Percentiles rank a stretch among this genome's conserved stretches.
Evolutionary conservation across 148 eudicot species (phyloP).

Genomic region (Fallopia convolvulus): DNA sequence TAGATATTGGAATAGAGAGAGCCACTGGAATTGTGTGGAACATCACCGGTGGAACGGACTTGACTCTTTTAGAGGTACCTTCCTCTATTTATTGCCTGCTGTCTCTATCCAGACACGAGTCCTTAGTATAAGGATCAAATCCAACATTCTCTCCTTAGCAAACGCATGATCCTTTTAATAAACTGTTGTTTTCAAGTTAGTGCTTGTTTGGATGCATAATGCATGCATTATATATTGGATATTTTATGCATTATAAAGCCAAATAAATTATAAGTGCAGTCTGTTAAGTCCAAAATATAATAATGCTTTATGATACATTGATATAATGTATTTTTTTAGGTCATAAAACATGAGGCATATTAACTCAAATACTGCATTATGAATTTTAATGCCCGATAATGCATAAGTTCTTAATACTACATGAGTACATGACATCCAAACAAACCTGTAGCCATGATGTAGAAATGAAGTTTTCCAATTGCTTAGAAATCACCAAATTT

Average conservation of each 20-base stretch:
- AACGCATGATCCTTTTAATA: not conserved
- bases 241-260: too few species aligned
- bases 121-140: not conserved
- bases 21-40: slow-evolving; percentile 99
- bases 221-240: too few species aligned
- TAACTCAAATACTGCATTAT: too few species aligned
- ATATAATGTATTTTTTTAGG: not conserved
- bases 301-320: too few species aligned
- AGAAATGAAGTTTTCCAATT: not conserved
- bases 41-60: slow-evolving; percentile 94
- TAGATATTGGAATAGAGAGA: slow-evolving; percentile 96
- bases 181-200: not conserved
- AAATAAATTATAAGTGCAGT: too few species aligned
- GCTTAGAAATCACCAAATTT: not conserved
- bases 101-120: not conserved
- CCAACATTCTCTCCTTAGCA: not conserved
- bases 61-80: slow-evolving; percentile 86
- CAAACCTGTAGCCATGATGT: not conserved
- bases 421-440: too few species aligned
- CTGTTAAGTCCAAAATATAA: too few species aligned
- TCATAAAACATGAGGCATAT: not conserved
- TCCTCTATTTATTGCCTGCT: slow-evolving; percentile 13
- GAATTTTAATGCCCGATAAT: too few species aligned
- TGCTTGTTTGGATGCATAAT: too few species aligned
- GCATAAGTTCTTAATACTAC: too few species aligned